These are phyloP conservation scores for Dothideomycetidae sp. DNA, from an alignment of 2,329 filamentous ascomycete genomes.

Conservation along the genomic window DNA sequence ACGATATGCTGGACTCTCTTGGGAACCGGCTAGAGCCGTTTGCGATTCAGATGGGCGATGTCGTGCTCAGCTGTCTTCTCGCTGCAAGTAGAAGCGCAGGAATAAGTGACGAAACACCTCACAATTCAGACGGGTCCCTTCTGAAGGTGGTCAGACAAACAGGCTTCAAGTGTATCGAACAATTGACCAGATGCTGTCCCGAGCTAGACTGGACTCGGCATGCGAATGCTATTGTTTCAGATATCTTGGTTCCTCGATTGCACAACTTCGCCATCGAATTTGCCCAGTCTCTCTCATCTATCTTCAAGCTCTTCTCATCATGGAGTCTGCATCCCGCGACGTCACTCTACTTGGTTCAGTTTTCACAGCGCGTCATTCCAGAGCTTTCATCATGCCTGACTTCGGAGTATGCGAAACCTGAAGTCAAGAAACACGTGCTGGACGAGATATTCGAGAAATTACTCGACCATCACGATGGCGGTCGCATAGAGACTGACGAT, in stretches of 20 bases:
- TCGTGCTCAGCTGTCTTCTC: conserved; percentile 69
- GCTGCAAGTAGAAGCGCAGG: conserved; percentile 40
- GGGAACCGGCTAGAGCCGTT: conserved; percentile 59
- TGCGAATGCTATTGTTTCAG: conserved; percentile 53
- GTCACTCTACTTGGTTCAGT: conserved; percentile 53
- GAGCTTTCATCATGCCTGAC: conserved; percentile 60
- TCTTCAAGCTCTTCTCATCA: conserved; percentile 64
- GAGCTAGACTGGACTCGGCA: conserved; percentile 60
- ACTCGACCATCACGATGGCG: conserved; percentile 38
- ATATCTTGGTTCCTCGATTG: conserved; percentile 64
- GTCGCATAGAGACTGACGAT: conserved; percentile 2
- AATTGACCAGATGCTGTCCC: conserved; percentile 60
- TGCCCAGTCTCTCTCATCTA: conserved; percentile 73
- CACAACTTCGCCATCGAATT: conserved; percentile 71
- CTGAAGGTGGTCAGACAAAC: conserved; percentile 52
- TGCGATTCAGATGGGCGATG: conserved; percentile 54
- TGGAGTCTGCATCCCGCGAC: conserved; percentile 59
- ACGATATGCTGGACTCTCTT: conserved; percentile 72
- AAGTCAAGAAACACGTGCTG: conserved; percentile 72
- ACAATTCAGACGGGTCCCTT: conserved; percentile 36
- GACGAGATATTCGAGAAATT: conserved; percentile 57
- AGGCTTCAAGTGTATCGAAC: conserved; percentile 68
- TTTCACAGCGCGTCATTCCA: conserved; percentile 45
- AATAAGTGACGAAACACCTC: conserved; percentile 20
- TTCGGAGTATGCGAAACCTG: conserved; percentile 62